phyloP scores from a whole-genome alignment of 768 basidiomycete species.

The Panaeolus cyanescens region DNA sequence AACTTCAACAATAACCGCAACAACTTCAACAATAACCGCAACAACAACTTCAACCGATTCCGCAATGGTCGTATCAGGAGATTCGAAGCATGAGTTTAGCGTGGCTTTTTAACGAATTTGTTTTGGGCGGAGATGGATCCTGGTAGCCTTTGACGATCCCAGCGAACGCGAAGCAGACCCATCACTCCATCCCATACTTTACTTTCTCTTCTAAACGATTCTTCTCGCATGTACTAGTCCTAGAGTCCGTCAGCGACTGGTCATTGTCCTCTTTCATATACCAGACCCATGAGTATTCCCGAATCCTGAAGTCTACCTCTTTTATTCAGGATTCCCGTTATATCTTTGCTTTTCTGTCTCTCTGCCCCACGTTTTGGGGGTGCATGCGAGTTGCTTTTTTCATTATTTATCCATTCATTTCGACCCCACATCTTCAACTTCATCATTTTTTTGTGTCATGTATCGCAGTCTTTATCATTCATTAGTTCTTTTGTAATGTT shows the following conservation, averaged over 20 bases:
- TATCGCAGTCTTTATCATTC: slow-evolving; percentile 1
- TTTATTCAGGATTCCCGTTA: slow-evolving; percentile 6
- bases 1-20: slow-evolving; percentile 8
- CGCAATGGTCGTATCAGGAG: slow-evolving; percentile 1
- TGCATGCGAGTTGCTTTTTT: slow-evolving; percentile 17
- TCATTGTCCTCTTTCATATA: slow-evolving; percentile 11
- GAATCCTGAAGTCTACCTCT: slow-evolving; percentile 1
- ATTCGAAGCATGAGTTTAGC: background rate
- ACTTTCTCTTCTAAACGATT: slow-evolving; percentile 7
- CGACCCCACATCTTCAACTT: background rate
- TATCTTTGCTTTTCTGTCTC: slow-evolving; percentile 6
- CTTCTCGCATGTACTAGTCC: slow-evolving; percentile 12
- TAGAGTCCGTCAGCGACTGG: slow-evolving; percentile 13
- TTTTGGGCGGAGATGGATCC: background rate
- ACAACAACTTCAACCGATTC: slow-evolving; percentile 2
- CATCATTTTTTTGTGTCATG: background rate
- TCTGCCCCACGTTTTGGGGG: slow-evolving; percentile 9
- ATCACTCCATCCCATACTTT: slow-evolving; percentile 1
- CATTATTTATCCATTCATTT: background rate
- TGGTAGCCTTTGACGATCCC: slow-evolving; percentile 10
- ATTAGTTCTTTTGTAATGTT: background rate
- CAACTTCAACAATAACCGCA: background rate
- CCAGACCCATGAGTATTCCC: slow-evolving; percentile 11
- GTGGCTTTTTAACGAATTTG: background rate
- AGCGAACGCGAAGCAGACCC: slow-evolving; percentile 3